A percentile compares a stretch with the other conserved stretches of the same genome.
These are phyloP conservation scores for Bonia amplexicaulis DNA, from an alignment of 176 grass and related monocot genomes.

Conservation along the genomic window DNA sequence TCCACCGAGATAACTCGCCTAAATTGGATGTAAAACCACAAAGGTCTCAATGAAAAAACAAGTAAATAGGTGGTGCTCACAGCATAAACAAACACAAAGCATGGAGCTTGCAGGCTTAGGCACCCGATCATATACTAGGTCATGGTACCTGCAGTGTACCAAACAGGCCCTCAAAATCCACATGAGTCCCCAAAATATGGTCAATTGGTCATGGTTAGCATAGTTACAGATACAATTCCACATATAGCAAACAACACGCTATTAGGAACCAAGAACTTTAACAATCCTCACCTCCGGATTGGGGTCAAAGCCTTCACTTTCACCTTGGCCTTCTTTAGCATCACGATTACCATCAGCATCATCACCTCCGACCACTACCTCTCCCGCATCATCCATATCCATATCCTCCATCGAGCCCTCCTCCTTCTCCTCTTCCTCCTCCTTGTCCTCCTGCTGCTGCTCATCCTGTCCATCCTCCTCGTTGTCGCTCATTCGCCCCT, in stretches of 20 bases:
- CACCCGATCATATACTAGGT: not conserved
- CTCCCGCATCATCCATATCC: slow-evolving; percentile 41
- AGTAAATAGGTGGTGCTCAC: not conserved
- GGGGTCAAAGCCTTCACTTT: slow-evolving; percentile 40
- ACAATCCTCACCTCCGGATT: slow-evolving; percentile 35
- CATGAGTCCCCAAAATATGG: not conserved
- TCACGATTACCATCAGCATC: slow-evolving; percentile 14
- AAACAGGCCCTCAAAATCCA: not conserved
- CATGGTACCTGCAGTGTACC: not conserved
- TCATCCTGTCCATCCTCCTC: not conserved
- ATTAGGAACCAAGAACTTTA: not conserved
- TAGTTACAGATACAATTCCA: not conserved
- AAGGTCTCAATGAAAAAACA: no score
- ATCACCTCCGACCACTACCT: slow-evolving; percentile 13
- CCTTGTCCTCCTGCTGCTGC: no score
- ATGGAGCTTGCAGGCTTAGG: not conserved
- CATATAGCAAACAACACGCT: not conserved
- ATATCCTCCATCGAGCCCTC: slow-evolving; percentile 33
- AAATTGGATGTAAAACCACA: no score
- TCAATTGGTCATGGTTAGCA: not conserved
- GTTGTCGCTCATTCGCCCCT: not conserved
- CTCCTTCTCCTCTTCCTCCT: slow-evolving; percentile 25
- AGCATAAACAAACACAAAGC: not conserved
- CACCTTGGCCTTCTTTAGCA: slow-evolving; percentile 47
- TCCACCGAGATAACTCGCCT: no score